A percentile compares a stretch with the other conserved stretches of the same genome.
Evolutionary conservation across 345 rosid species (phyloP).

Genomic region (Populus tremula): DNA sequence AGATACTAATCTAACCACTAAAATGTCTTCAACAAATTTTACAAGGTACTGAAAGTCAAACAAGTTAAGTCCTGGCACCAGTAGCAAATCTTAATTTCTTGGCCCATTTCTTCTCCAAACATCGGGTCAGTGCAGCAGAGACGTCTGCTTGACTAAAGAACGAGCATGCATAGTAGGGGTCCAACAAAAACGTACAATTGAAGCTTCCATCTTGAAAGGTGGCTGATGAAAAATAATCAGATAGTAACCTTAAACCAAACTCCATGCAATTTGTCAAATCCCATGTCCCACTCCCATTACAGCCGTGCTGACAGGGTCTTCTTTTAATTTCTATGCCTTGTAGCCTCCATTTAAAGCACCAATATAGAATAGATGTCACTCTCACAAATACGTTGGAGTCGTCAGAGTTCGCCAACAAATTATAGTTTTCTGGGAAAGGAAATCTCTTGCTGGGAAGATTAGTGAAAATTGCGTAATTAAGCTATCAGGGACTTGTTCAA

Average conservation of each 20-base stretch:
- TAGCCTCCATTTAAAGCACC: neutral
- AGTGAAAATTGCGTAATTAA: neutral
- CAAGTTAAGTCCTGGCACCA: neutral
- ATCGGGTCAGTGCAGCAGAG: neutral
- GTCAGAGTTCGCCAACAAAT: neutral
- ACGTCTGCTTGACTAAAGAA: neutral
- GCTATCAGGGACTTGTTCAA: conserved; percentile 7
- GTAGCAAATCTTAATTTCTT: neutral
- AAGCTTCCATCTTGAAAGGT: neutral
- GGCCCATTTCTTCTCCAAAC: neutral
- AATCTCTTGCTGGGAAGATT: neutral
- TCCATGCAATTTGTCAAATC: neutral
- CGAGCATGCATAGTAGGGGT: neutral
- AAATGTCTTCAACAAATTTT: neutral
- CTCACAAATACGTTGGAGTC: neutral
- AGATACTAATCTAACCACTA: neutral
- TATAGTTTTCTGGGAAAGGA: neutral
- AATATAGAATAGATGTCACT: neutral
- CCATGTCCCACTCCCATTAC: too few relatives aligned
- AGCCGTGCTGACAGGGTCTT: neutral
- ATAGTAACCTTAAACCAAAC: conserved; percentile 10
- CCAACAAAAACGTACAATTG: neutral
- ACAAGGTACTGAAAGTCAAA: neutral
- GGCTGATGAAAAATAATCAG: neutral
- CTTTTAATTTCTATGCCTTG: neutral